phyloP scores from a whole-genome alignment of 140 eudicot genomes.

The Anethum foeniculum region DNA sequence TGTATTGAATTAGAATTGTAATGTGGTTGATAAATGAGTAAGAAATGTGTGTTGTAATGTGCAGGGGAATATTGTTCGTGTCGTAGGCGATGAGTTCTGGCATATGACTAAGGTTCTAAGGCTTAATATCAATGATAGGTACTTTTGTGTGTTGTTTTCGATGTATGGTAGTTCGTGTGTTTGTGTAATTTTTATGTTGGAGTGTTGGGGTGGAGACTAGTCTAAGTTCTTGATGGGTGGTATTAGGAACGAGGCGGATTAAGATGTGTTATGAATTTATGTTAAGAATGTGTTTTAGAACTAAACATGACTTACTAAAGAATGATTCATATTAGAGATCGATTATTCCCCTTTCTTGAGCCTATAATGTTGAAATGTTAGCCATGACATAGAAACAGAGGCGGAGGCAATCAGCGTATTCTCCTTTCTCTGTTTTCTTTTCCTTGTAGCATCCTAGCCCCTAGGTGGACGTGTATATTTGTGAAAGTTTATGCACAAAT shows the following conservation, averaged over 20 bases:
- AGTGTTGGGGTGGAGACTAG: too few species aligned
- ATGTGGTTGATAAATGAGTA: background rate
- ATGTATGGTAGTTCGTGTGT: background rate
- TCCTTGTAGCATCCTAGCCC: too few species aligned
- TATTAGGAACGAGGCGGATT: background rate
- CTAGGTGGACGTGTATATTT: too few species aligned
- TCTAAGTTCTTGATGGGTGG: background rate
- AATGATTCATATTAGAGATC: background rate
- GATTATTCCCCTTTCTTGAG: too few species aligned
- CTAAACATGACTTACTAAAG: too few species aligned
- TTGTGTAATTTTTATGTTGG: background rate
- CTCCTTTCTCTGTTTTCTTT: too few species aligned
- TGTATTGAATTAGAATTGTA: background rate
- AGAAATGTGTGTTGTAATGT: constrained; percentile 8
- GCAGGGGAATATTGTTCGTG: constrained; percentile 74
- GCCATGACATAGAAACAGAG: too few species aligned
- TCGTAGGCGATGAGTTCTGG: constrained; percentile 93
- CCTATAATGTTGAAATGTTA: too few species aligned
- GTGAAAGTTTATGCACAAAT: too few species aligned
- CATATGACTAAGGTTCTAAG: constrained; percentile 90
- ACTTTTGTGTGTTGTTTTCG: background rate
- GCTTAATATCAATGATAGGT: constrained; percentile 66
- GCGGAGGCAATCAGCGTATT: too few species aligned
- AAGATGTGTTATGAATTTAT: background rate
- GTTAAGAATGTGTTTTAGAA: background rate